These are phyloP conservation scores for Leccinum subgranulosum DNA, from an alignment of 768 basidiomycete species.

Conservation along the genomic window DNA sequence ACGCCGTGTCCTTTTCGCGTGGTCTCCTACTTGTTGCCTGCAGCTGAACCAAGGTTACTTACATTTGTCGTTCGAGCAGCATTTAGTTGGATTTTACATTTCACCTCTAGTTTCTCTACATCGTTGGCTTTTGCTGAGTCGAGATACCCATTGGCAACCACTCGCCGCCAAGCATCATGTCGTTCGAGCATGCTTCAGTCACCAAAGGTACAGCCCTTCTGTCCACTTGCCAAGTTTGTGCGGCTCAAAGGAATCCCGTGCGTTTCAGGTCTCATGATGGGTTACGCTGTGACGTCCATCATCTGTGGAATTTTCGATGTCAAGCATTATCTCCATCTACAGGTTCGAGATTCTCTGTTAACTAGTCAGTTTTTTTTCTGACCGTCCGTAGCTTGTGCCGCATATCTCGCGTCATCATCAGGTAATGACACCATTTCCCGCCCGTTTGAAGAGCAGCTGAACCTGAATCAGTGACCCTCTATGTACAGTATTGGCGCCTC, in stretches of 20 bases:
- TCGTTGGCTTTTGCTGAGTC: neutral
- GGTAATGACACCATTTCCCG: slow-evolving; percentile 38
- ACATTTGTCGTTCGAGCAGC: neutral
- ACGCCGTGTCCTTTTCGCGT: neutral
- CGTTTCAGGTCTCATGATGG: slow-evolving; percentile 69
- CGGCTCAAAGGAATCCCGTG: neutral
- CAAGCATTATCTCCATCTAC: slow-evolving; percentile 87
- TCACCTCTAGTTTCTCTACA: neutral
- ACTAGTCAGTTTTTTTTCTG: neutral
- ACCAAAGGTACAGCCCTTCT: slow-evolving; percentile 61
- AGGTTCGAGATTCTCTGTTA: slow-evolving; percentile 41
- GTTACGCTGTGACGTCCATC: slow-evolving; percentile 68
- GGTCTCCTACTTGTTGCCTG: neutral
- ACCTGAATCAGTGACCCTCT: slow-evolving; percentile 31
- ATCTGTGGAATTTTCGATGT: slow-evolving; percentile 76
- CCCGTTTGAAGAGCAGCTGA: slow-evolving; percentile 19
- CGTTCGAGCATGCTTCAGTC: slow-evolving; percentile 80
- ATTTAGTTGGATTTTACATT: neutral
- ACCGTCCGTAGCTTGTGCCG: slow-evolving; percentile 63
- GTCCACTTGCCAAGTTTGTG: neutral
- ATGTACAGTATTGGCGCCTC: slow-evolving; percentile 80
- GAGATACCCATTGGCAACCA: neutral
- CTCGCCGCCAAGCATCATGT: slow-evolving; percentile 43
- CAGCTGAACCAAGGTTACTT: neutral
- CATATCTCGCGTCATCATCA: slow-evolving; percentile 90